Base-by-base conservation (phyloP, 257 asterid species). In the Linaria vulgaris region DNA sequence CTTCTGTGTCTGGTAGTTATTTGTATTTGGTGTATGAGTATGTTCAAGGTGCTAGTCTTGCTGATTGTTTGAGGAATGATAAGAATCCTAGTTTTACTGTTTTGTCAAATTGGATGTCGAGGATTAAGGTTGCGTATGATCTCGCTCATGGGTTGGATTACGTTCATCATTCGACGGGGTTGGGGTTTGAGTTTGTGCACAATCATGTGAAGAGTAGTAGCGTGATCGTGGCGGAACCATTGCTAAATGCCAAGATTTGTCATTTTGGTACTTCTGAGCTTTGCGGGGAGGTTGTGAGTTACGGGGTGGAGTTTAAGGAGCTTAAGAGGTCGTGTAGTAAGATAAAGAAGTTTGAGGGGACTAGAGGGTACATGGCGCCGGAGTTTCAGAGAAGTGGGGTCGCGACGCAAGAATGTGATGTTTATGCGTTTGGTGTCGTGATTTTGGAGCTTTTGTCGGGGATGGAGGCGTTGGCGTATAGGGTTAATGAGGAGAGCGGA, bases 281-380 rank as follows among this genome's bases (percentile, higher is more conserved):
- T n/a, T 89, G 99, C 59, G 99, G 96, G 19, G 99, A 92, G 84
- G 70, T 79, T 30, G 48, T 10, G 63, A 73, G 70, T 6, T 76
- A 66, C 1, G 52, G 20, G 1, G 0, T 1, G 15, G 72, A 68
- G n/a, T 3, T 20, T 12, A 66, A 64, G 27, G 84, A 72, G 15
- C 24, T 64, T 0, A 76, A 59, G 69, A 69, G 81, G 72, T 68
- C 73, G 14, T 51, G 66, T 16, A 82, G 91, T 56, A 82, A 80
- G 71, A 44, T 50, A 0, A 74, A 63, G 65, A 86, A 89, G 49
- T 75, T 92, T 8, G 94, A 89, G 72, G 99, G 96, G 63, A 90
- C 89, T 2, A 69, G 90, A 48, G 99, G 97, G 52, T 92, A 92
- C 65, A 92, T 92, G 99, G 86, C 99, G 23, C 99, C 99, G 1